Conservation (phyloP, 352 stramenopile species). For the Pythium coloratum region DNA sequence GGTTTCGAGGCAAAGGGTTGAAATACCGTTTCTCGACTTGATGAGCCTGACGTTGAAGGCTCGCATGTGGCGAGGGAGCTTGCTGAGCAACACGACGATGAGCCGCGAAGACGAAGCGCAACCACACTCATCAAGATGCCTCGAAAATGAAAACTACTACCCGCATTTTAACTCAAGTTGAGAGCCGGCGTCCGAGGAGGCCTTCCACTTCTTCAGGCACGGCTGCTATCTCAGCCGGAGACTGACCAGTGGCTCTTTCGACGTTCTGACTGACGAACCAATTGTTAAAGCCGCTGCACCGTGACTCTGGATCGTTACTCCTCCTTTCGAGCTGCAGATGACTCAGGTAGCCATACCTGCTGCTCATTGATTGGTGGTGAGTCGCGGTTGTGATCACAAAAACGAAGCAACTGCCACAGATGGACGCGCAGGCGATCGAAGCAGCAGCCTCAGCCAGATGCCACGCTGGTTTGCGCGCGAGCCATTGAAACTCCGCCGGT, state of each 20-base stretch:
- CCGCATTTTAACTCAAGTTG: too few species aligned
- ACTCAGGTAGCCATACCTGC: too few species aligned
- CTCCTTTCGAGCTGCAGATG: neutral
- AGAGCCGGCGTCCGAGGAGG: too few species aligned
- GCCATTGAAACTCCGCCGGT: neutral
- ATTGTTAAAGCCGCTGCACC: neutral
- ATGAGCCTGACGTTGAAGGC: too few species aligned
- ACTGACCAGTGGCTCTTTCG: too few species aligned
- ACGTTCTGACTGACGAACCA: neutral
- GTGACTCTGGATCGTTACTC: neutral
- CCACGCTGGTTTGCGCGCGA: neutral
- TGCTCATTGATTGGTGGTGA: neutral
- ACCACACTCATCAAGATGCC: neutral
- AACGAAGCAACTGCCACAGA: neutral
- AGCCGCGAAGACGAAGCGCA: neutral
- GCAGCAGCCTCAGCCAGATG: neutral
- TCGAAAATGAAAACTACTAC: too few species aligned
- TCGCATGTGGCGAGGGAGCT: neutral
- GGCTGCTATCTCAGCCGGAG: too few species aligned
- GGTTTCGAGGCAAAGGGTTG: neutral
- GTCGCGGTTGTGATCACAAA: neutral
- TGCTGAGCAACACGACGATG: neutral
- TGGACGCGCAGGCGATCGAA: neutral
- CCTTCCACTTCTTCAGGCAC: too few species aligned
- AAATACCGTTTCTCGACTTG: too few species aligned